Evolutionary conservation across 148 eudicot genomes (phyloP).

Genomic region (Limonium bicolor): DNA sequence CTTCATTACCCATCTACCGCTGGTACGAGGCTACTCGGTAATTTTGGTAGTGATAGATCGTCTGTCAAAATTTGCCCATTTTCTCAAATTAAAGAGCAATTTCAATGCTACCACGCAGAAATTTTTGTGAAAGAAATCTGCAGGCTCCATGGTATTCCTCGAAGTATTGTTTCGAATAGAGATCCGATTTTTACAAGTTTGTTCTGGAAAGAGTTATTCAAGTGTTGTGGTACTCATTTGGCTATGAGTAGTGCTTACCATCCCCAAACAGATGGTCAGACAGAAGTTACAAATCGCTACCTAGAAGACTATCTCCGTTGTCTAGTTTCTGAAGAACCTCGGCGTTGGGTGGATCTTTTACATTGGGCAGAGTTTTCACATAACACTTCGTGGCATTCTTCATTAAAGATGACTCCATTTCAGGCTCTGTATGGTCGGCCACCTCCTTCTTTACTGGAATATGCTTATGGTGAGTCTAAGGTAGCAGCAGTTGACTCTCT

Average conservation of each 20-base stretch:
- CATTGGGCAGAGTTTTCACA: not conserved
- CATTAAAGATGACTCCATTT: not conserved
- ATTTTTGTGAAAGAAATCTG: not conserved
- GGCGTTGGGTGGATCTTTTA: not conserved
- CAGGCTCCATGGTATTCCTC: not conserved
- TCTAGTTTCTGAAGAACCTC: not conserved
- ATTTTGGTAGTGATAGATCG: too few species aligned
- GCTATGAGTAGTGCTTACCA: not conserved
- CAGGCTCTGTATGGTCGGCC: too few species aligned
- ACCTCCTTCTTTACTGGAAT: too few species aligned
- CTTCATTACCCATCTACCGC: too few species aligned
- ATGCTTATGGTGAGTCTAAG: too few species aligned
- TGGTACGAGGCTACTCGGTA: too few species aligned
- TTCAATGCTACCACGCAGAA: too few species aligned
- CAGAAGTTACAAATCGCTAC: not conserved
- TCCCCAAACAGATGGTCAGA: not conserved
- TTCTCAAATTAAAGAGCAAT: too few species aligned
- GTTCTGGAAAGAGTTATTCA: not conserved
- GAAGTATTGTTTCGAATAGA: not conserved
- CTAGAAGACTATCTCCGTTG: not conserved
- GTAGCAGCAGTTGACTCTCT: too few species aligned
- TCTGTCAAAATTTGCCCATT: too few species aligned
- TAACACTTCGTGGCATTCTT: not conserved
- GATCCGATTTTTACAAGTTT: not conserved
- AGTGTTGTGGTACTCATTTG: not conserved